Base-by-base conservation (phyloP, 495 filamentous ascomycete genomes). In the Parmelia sp. region DNA sequence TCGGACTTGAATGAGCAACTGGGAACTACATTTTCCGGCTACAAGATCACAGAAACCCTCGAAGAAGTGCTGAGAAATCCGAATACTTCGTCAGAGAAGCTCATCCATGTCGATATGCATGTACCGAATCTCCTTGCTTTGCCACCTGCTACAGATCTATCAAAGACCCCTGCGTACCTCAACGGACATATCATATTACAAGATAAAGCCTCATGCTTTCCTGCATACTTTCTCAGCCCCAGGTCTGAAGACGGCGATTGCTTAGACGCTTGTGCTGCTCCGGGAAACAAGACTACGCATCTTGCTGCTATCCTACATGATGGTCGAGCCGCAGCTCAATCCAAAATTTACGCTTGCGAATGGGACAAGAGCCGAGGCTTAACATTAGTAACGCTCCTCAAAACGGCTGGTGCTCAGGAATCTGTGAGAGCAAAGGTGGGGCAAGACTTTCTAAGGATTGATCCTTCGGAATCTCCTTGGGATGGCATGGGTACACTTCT, bases 241-340 rank as follows among this genome's bases (percentile, higher is more conserved):
- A 70, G 71, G 1, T 67, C 78, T 5, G 77, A 79, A 58, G 79
- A 85, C 62, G 90, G 89, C 3, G 85, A 93, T 65, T 76, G 96
- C 25, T 79, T 97, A 7, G 94, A 98, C 75, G 89, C 90, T 1
- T 96, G 92, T 71, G 88, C 94, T 0, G 94, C 94, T 10, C 94
- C 94, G 10, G 94, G 94, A 12, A 98, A 98, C 71, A 98, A 98
- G 74, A 97, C 94, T 2, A 97, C 94, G 6, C 94, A 97, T 77
- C 74, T 97, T 57, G 91, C 92, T 15, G 88, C 90, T 4, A 79
- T 97, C 21, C 66, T 89, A 17, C 71, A 75, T 25, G 72, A 74
- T 56, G 64, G 37, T 55, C 65, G 62, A 40, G 65, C 65, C 42
- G 69, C 57, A 19, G 44, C 23, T 19, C 27, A 15, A 33, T 73